Conservation (phyloP, 2,329 filamentous ascomycete species). For the Niveomyces coronatus region DNA sequence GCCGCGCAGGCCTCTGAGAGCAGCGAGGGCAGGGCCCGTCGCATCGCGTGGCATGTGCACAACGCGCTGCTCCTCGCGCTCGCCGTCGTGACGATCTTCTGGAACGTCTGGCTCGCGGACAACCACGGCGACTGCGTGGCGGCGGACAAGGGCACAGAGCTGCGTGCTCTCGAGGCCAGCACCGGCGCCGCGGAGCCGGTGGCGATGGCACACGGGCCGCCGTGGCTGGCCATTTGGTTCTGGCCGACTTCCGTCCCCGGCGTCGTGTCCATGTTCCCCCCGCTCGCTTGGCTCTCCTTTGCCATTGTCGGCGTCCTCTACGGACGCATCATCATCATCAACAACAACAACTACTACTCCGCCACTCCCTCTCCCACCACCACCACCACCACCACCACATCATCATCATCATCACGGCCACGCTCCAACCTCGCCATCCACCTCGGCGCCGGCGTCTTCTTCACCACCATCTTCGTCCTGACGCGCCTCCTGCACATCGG, state of each 20-base stretch:
- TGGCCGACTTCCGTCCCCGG: conserved; percentile 19
- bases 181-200: background rate
- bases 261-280: conserved; percentile 31
- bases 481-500: conserved; percentile 32
- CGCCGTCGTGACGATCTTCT: conserved; percentile 29
- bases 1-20: background rate
- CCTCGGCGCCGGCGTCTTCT: conserved; percentile 17
- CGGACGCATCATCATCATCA: conserved; percentile 24
- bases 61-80: conserved; percentile 26
- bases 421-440: conserved; percentile 21
- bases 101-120: conserved; percentile 36
- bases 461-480: conserved; percentile 28
- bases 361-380: too few species aligned
- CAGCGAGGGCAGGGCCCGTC: background rate
- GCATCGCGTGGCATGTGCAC: conserved; percentile 31
- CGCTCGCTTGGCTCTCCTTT: conserved; percentile 37
- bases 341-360: too few species aligned
- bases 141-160: background rate
- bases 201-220: conserved; percentile 2
- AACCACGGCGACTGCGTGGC: conserved; percentile 26
- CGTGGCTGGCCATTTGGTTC: conserved; percentile 31
- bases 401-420: conserved; percentile 20
- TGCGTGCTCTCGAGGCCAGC: background rate
- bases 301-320: conserved; percentile 34
- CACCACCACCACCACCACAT: too few species aligned